Base-by-base conservation (phyloP, 202 grass and related monocot genomes). In the Zizania palustris region DNA sequence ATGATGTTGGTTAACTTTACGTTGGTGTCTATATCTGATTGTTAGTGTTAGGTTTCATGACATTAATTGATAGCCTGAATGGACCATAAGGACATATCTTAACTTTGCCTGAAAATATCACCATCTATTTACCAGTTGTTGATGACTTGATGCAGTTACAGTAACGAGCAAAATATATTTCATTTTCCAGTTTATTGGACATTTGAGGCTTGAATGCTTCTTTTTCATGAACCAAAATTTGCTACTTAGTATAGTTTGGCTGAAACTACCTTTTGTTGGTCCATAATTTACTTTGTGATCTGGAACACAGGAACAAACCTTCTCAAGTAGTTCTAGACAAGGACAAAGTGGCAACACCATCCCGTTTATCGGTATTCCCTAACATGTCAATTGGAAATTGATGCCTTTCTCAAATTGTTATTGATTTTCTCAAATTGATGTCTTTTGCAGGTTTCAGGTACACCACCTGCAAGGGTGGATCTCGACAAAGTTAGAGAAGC, bases 401-500 rank as follows among this genome's bases (percentile, higher is more conserved):
- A 40, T 5, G 9, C 40, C 48, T 77, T 77, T 69, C 55, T 38
- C 45, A 54, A 54, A 64, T 20, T 70, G 10, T 67, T 72, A 15
- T 63, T 72, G 43, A 61, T 75, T 40, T 61, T 37, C 34, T 11
- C 46, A 42, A 74, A 33, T 33, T 71, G 69, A 66, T 60, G 69
- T 77, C 69, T 76, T 77, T 73, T 82, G 54, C 76, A 97, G 94
- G 73, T 82, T 56, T 55, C 76, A 62, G 85, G 16, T 28, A 22
- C 69, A 63, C 70, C 64, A 16, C 60, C 48, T 57, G 60, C 28
- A 12, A 78, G 66, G 84, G 58, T 89, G 62, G 88, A 97, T 86
- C 59, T 86, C 4, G 81, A 81, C 45, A 90, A 82, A 88, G 69
- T 82, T 84, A 86, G 84, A 67, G 83, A 97, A 75, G 87, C 89